A percentile compares a stretch with the other conserved stretches of the same genome.
Conservation (phyloP, 2,329 filamentous ascomycete genomes). For the Fusarium musae region DNA sequence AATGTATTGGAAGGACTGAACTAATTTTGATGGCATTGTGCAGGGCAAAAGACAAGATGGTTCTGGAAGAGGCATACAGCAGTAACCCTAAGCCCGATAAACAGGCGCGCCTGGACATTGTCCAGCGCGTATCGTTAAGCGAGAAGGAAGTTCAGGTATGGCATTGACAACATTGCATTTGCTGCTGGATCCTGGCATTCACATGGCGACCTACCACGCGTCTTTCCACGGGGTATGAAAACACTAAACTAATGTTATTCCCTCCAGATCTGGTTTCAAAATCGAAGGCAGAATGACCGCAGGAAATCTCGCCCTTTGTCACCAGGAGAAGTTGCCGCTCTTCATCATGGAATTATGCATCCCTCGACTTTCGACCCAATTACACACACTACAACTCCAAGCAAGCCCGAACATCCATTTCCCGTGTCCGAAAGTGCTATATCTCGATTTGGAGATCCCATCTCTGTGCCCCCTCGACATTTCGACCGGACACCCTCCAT, state of each 20-base stretch:
- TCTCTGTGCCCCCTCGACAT: conserved; percentile 40
- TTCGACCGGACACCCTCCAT: conserved; percentile 44
- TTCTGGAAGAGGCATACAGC: conserved; percentile 87
- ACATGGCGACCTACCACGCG: conserved; percentile 15
- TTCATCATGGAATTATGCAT: conserved; percentile 66
- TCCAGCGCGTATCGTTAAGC: conserved; percentile 85
- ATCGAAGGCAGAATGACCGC: conserved; percentile 90
- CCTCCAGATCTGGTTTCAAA: conserved; percentile 96
- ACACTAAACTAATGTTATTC: conserved; percentile 28
- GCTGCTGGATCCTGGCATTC: background rate
- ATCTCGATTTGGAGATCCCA: conserved; percentile 41
- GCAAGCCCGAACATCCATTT: conserved; percentile 44
- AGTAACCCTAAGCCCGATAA: conserved; percentile 93
- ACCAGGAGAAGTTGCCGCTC: conserved; percentile 76
- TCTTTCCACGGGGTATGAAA: conserved; percentile 19
- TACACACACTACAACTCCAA: conserved; percentile 41
- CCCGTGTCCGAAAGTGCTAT: conserved; percentile 44
- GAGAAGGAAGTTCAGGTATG: conserved; percentile 97
- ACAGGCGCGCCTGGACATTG: conserved; percentile 83
- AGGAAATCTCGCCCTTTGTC: conserved; percentile 87
- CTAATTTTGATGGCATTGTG: conserved; percentile 39
- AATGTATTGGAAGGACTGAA: conserved; percentile 8
- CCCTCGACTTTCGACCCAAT: conserved; percentile 60
- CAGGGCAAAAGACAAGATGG: conserved; percentile 87
- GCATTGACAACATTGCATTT: conserved; percentile 19